phyloP scores from a whole-genome alignment of 2,329 filamentous ascomycete species.

The Colletotrichum sp. region DNA sequence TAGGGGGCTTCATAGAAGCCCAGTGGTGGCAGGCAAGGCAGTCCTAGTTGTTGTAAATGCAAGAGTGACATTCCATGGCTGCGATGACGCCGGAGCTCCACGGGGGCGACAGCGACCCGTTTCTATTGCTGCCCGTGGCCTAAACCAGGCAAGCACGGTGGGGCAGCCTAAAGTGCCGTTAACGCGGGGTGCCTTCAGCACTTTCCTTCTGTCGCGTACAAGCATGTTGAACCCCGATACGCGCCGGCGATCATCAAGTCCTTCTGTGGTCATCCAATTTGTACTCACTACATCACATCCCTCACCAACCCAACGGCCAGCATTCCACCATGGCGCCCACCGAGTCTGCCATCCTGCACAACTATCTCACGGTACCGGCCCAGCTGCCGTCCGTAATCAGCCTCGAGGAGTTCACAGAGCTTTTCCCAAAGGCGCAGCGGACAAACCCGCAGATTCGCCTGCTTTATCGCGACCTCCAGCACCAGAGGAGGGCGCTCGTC shows the following conservation, averaged over 20 bases:
- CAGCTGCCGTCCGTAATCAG: conserved; percentile 76
- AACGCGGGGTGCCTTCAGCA: background rate
- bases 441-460: conserved; percentile 69
- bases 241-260: background rate
- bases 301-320: background rate
- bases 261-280: background rate
- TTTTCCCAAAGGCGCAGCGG: conserved; percentile 74
- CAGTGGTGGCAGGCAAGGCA: background rate
- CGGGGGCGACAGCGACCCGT: background rate
- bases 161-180: background rate
- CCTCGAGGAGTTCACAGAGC: conserved; percentile 74
- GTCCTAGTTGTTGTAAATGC: background rate
- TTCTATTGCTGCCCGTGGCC: background rate
- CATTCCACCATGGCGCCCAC: conserved; percentile 67
- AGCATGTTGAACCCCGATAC: background rate
- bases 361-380: conserved; percentile 80
- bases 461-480: conserved; percentile 81
- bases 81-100: background rate
- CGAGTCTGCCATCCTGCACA: conserved; percentile 75
- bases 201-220: background rate
- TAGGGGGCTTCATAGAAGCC: background rate
- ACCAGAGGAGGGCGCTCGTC: conserved; percentile 71
- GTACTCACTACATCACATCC: background rate
- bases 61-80: background rate
- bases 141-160: background rate